Conservation (phyloP, 805 yeast genomes). For the Candida namnaoensis region DNA sequence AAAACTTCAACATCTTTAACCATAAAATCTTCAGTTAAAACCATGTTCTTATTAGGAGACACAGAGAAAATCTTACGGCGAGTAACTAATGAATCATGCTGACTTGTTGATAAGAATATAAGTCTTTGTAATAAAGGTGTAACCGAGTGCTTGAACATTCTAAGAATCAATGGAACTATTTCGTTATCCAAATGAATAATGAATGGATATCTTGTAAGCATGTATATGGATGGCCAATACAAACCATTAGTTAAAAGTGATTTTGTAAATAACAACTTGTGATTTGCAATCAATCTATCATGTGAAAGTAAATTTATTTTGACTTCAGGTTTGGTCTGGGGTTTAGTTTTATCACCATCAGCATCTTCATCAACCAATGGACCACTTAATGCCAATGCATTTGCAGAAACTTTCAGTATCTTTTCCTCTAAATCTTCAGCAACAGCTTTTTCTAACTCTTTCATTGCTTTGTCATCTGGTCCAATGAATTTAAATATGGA, state of each 20-base stretch:
- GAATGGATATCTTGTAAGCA: slow-evolving; percentile 54
- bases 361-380: slow-evolving; percentile 68
- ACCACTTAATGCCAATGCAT: slow-evolving; percentile 83
- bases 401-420: slow-evolving; percentile 54
- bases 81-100: no score
- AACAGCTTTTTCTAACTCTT: slow-evolving; percentile 31
- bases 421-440: slow-evolving; percentile 42
- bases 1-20: slow-evolving; percentile 18
- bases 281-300: slow-evolving; percentile 15
- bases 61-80: no score
- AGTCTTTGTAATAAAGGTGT: slow-evolving; percentile 33
- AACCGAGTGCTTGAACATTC: slow-evolving; percentile 40
- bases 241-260: slow-evolving; percentile 51
- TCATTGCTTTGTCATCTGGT: slow-evolving; percentile 44
- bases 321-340: no score
- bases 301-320: not conserved
- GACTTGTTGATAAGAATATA: slow-evolving; percentile 4
- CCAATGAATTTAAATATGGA: slow-evolving; percentile 46
- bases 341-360: slow-evolving; percentile 21
- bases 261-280: slow-evolving; percentile 40
- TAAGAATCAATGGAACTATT: slow-evolving; percentile 35
- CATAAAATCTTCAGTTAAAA: slow-evolving; percentile 20
- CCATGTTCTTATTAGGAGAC: not conserved
- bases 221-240: slow-evolving; percentile 49
- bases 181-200: slow-evolving; percentile 46